Evolutionary conservation across 164 flowering plant species (phyloP), one percentile per base, ranked within the genome.

Genomic region (Tetracentron sinense): DNA sequence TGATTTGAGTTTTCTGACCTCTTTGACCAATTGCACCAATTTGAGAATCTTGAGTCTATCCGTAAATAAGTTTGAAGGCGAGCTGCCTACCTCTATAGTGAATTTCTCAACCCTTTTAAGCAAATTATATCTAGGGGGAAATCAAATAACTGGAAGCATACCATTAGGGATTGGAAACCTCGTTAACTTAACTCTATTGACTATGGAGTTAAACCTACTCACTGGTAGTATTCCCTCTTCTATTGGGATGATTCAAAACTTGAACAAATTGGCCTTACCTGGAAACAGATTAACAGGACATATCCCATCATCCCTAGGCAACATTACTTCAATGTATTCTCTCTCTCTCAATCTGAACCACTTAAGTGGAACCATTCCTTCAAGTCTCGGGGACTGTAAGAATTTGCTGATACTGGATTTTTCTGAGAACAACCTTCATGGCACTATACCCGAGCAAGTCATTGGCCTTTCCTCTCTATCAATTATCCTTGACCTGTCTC

Each of bases 21-120:
- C 69, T 7, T 64, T 75, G 29, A 44, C 31, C 1, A 75, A 71
- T 7, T 68, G 72, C 19, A 63, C 38, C 30, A 49, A 22, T 20
- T 38, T 75, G 54, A 6, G 25, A 35, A 21, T 1, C 7, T 46
- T 64, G 19, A 22, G 29, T 4, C 11, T 56, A 12, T 15, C 3
- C 6, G 20, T 17, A 0, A 65, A 54, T 44, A 15, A 33, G 2
- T 54, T 65, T 48, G 42, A 5, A 29, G 62, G 69, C 0, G 27
- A 6, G 16, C 12, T 65, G 56, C 69, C 69, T 4, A 30, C 19
- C 4, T 15, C 62, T 1, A 57, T 65, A 23, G 62, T 31, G 11
- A 65, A 65, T 16, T 54, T 65, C n/a, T 57, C 69, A 12, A 30
- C 25, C 17, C 50, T 16, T 0, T 42, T 65, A 15, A 22, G 7